Percentiles rank a stretch among this genome's conserved stretches.
phyloP scores from a whole-genome alignment of 257 asterid species.

The Salvia hispanica region DNA sequence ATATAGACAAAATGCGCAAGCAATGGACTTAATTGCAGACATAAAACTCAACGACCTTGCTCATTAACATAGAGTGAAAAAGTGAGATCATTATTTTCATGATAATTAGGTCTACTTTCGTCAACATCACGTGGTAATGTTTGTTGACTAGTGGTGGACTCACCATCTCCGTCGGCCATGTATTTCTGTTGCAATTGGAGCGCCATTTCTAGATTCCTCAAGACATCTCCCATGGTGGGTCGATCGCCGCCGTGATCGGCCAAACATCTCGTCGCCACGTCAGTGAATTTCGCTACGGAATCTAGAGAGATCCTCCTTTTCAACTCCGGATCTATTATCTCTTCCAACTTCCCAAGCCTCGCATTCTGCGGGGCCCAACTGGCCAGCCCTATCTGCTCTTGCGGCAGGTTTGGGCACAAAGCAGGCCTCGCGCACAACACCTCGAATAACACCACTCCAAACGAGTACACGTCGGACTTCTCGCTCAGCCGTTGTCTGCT shows the following conservation, averaged over 20 bases:
- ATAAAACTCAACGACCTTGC: conserved; percentile 49
- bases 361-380: conserved; percentile 60
- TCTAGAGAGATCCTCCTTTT: conserved; percentile 53
- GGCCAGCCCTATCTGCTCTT: conserved; percentile 69
- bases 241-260: conserved; percentile 63
- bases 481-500: conserved; percentile 69
- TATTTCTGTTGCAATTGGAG: conserved; percentile 54
- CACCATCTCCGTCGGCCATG: conserved; percentile 7
- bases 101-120: background rate
- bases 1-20: too few relatives aligned
- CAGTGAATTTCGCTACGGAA: conserved; percentile 51
- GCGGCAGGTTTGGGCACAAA: conserved; percentile 54
- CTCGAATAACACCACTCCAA: conserved; percentile 75
- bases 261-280: conserved; percentile 66
- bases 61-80: conserved; percentile 65
- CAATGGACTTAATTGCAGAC: too few relatives aligned
- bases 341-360: conserved; percentile 47
- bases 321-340: conserved; percentile 60
- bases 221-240: conserved; percentile 72
- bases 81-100: conserved; percentile 35
- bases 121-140: conserved; percentile 22
- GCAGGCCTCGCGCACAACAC: conserved; percentile 68
- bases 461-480: conserved; percentile 75
- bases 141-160: too few relatives aligned
- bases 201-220: conserved; percentile 66